These are phyloP conservation scores for Tetrapisispora iriomotensis DNA, from an alignment of 805 yeast species.

Conservation along the genomic window DNA sequence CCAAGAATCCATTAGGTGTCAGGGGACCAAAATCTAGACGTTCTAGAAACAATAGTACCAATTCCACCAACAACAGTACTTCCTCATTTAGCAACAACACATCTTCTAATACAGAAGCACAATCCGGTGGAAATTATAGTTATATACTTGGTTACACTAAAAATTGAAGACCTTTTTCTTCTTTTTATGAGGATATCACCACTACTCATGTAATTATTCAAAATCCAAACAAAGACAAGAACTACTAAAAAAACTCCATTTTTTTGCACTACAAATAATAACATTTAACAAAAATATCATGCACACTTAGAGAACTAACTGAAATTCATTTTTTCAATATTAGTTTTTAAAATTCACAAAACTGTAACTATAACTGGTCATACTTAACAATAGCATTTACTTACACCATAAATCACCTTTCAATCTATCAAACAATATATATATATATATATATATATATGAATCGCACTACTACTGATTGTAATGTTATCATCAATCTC, in stretches of 20 bases:
- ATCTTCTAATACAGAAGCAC: slow-evolving; percentile 1
- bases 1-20: slow-evolving; percentile 95
- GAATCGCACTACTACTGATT: too few relatives aligned
- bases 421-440: too few relatives aligned
- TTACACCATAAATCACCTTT: too few relatives aligned
- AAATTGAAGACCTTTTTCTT: not conserved
- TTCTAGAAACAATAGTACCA: slow-evolving; percentile 22
- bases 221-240: too few relatives aligned
- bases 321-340: not conserved
- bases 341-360: not conserved
- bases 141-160: slow-evolving; percentile 14
- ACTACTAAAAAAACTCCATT: too few relatives aligned
- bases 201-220: slow-evolving; percentile 1
- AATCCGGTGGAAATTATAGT: slow-evolving; percentile 8
- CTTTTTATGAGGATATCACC: too few relatives aligned
- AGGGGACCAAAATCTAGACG: slow-evolving; percentile 44
- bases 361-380: slow-evolving; percentile 1
- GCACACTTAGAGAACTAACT: too few relatives aligned
- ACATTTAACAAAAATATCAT: too few relatives aligned
- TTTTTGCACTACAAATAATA: too few relatives aligned
- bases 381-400: not conserved
- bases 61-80: slow-evolving; percentile 7
- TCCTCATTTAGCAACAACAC: slow-evolving; percentile 14
- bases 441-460: too few relatives aligned
- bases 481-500: too few relatives aligned